Evolutionary conservation across 2,329 filamentous ascomycete species (phyloP).

Genomic region (Thielaviopsis musarum): DNA sequence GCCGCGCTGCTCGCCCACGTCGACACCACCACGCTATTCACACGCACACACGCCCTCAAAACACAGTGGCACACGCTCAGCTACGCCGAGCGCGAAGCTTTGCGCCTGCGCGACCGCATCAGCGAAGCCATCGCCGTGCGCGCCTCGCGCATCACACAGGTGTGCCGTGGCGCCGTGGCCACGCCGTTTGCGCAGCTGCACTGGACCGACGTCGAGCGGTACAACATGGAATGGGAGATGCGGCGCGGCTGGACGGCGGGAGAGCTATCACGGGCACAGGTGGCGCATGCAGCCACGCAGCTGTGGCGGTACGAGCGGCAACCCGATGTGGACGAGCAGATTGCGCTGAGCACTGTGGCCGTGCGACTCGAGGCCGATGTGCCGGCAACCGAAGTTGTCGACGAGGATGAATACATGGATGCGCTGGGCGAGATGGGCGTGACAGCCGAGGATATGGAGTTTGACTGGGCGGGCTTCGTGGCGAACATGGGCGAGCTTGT

Average conservation of each 20-base stretch:
- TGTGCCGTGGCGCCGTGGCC: background rate
- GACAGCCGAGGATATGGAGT: slow-evolving; percentile 3
- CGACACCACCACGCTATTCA: slow-evolving; percentile 25
- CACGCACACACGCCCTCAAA: slow-evolving; percentile 28
- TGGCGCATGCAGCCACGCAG: slow-evolving; percentile 5
- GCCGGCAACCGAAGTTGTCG: background rate
- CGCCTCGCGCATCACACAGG: slow-evolving; percentile 6
- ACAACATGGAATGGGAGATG: slow-evolving; percentile 12
- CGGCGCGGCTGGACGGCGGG: slow-evolving; percentile 8
- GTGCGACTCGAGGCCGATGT: background rate
- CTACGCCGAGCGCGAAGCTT: slow-evolving; percentile 21
- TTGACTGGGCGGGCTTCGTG: background rate
- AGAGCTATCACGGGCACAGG: background rate
- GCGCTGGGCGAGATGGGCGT: slow-evolving; percentile 16
- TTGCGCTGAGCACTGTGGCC: background rate
- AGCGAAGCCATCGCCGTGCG: slow-evolving; percentile 17
- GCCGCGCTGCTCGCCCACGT: slow-evolving; percentile 16
- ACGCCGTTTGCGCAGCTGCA: background rate
- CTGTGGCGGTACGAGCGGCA: slow-evolving; percentile 9
- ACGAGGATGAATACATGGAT: slow-evolving; percentile 16
- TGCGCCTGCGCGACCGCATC: slow-evolving; percentile 16
- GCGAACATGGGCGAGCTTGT: background rate
- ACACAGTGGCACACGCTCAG: slow-evolving; percentile 25
- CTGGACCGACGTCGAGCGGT: slow-evolving; percentile 9
- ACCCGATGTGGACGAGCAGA: slow-evolving; percentile 1